These are phyloP conservation scores for Diaporthe capsici DNA, from an alignment of 2,329 filamentous ascomycete genomes.

Conservation along the genomic window DNA sequence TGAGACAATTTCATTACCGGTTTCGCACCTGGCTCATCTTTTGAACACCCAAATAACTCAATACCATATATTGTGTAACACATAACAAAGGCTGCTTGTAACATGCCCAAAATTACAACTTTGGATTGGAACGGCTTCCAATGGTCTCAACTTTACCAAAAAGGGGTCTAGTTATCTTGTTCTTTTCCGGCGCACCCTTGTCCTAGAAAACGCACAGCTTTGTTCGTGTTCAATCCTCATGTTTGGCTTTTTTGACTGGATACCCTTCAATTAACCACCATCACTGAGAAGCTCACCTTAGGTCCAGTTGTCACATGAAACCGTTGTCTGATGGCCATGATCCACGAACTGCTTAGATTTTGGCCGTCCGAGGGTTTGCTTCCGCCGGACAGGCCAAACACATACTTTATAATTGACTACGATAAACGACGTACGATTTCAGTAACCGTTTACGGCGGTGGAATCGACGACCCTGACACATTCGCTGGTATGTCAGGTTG, in stretches of 20 bases:
- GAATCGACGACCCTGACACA: background rate
- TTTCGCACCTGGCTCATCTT: too few relatives aligned
- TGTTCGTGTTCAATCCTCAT: background rate
- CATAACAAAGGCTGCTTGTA: background rate
- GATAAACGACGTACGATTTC: background rate
- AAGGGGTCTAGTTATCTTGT: background rate
- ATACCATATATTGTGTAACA: too few relatives aligned
- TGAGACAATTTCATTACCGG: too few relatives aligned
- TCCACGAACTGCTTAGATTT: background rate
- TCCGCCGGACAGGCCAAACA: background rate
- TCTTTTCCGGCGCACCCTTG: background rate
- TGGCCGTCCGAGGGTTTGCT: too few relatives aligned
- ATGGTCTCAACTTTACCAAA: background rate
- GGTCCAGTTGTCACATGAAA: background rate
- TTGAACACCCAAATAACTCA: too few relatives aligned
- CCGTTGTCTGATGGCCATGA: background rate
- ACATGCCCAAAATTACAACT: background rate
- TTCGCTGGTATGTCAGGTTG: background rate
- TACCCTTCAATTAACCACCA: background rate
- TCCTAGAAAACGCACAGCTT: background rate
- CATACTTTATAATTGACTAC: background rate
- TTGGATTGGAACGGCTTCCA: background rate
- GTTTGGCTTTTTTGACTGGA: background rate
- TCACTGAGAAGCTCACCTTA: background rate
- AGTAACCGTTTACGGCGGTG: background rate